Evolutionary conservation across 768 basidiomycete genomes (phyloP).

Genomic region (Suillus ampliporus): DNA sequence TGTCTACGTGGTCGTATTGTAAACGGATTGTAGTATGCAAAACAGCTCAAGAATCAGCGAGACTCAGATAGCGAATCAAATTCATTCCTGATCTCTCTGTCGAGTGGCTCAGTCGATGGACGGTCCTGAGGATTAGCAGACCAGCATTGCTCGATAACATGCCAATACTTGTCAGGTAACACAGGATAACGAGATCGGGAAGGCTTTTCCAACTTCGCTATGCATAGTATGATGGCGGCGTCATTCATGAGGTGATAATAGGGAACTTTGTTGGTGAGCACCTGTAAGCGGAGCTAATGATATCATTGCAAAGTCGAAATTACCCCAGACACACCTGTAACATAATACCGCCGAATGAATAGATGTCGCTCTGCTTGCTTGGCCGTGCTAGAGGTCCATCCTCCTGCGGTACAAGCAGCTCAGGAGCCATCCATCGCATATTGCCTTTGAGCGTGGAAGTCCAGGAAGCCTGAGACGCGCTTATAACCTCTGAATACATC

Average conservation of each 20-base stretch:
- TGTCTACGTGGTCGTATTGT: neutral
- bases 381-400: neutral
- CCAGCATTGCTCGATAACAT: neutral
- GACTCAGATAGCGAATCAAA: neutral
- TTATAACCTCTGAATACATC: constrained; percentile 29
- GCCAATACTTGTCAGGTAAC: neutral
- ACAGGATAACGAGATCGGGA: neutral
- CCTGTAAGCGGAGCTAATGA: neutral
- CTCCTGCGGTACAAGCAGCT: constrained; percentile 33
- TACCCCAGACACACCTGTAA: constrained; percentile 17
- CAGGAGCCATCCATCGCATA: constrained; percentile 53
- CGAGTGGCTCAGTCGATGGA: neutral
- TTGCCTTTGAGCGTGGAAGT: constrained; percentile 47
- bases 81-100: neutral
- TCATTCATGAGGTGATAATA: neutral
- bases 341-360: constrained; percentile 47
- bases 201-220: neutral
- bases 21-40: neutral
- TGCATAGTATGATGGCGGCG: neutral
- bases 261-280: neutral
- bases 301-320: constrained; percentile 35
- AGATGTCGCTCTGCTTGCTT: constrained; percentile 42
- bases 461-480: constrained; percentile 23
- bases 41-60: neutral
- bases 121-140: neutral